These are phyloP conservation scores for Morella rubra DNA, from an alignment of 306 rosid species.

Conservation along the genomic window DNA sequence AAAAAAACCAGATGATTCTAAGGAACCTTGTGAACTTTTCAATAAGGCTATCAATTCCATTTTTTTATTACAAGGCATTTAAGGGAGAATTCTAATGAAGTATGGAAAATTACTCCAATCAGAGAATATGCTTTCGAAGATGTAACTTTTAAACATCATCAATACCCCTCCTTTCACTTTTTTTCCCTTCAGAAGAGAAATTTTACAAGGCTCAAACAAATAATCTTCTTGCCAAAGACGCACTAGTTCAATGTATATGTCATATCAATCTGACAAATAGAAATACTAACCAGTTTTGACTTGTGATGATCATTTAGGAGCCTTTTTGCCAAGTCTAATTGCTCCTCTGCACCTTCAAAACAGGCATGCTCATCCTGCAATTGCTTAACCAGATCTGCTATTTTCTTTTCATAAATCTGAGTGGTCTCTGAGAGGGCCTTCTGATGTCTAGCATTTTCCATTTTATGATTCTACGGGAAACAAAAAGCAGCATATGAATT, in stretches of 20 bases:
- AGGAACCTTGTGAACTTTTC: background rate
- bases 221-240: too few species aligned
- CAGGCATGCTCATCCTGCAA: constrained; percentile 39
- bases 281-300: constrained; percentile 39
- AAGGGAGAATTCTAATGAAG: background rate
- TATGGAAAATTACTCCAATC: background rate
- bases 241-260: background rate
- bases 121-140: background rate
- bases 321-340: constrained; percentile 45
- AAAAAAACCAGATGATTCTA: background rate
- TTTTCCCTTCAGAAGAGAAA: background rate
- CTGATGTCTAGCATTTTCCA: constrained; percentile 42
- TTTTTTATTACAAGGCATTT: background rate
- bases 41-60: background rate
- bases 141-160: background rate
- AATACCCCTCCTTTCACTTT: background rate
- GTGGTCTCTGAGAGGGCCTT: constrained; percentile 45
- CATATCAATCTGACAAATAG: background rate
- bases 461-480: constrained; percentile 38
- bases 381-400: constrained; percentile 44
- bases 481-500: constrained; percentile 16
- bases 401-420: constrained; percentile 48
- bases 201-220: background rate
- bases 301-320: constrained; percentile 35
- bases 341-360: constrained; percentile 39